Evolutionary conservation across 306 rosid species (phyloP), one percentile per base, ranked within the genome.

Genomic region (Malus sylvestris): DNA sequence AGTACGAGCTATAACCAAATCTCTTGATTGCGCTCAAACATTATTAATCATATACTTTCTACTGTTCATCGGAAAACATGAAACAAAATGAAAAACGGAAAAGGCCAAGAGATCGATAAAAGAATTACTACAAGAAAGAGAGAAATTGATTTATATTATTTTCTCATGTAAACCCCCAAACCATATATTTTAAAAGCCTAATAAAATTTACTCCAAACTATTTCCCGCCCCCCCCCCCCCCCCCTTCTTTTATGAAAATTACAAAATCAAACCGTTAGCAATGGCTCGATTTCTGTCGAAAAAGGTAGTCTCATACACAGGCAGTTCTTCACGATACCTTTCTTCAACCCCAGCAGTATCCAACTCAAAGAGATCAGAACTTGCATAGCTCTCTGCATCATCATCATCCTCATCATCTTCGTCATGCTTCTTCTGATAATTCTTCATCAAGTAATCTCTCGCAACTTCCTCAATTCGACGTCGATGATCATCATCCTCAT

Each of bases 311-410:
- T 95, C 99, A 74, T 92, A 95, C 71, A 95, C 99, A 2, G 99
- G 99, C 81, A 95, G 81, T 70, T 95, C 99, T 66, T 95, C 89
- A 44, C 93, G 79, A 68, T 89, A 95, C 90, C 95, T 88, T 70
- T 89, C 93, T 72, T 89, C 93, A 78, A 92, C 93, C 80, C 98
- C 98, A 76, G 87, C 88, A 0, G 85, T 89, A 80, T 92, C 99
- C 90, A 95, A 86, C 83, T 95, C 99, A 78, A 95, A 95, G 5
- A 95, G 93, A 89, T 95, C 99, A 75, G 99, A 92, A 74, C 99
- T 95, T 18, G 96, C 78, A 83, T 83, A 92, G 80, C 99, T 95
- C 42, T 75, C 85, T 12, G 72, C 91, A 61, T 95, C 98, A 32
- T 93, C 94, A 18, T 90, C 90, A 0, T 81, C 81, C 0, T 83